These are phyloP conservation scores for Arachnomyces sp. DNA, from an alignment of 2,329 filamentous ascomycete genomes.

Conservation along the genomic window DNA sequence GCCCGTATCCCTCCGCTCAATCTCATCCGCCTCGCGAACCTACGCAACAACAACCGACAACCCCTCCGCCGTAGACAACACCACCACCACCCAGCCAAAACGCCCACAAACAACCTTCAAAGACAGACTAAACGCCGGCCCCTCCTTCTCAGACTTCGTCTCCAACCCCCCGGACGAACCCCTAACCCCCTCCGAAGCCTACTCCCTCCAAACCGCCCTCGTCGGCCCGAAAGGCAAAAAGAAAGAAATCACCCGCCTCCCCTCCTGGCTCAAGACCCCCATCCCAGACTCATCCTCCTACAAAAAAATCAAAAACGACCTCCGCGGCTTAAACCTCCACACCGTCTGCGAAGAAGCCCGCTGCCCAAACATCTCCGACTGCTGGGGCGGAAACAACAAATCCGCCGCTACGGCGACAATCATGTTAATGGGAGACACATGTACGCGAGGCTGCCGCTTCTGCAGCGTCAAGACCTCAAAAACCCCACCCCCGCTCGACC, in stretches of 20 bases:
- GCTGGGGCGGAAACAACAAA: conserved; percentile 89
- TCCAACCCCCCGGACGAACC: conserved; percentile 33
- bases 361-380: conserved; percentile 96
- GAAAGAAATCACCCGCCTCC: conserved; percentile 65
- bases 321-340: conserved; percentile 81
- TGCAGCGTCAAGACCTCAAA: conserved; percentile 91
- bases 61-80: conserved; percentile 38
- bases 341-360: conserved; percentile 97
- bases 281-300: conserved; percentile 76
- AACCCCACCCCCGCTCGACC: conserved; percentile 71
- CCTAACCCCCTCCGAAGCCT: conserved; percentile 44
- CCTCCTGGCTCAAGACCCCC: conserved; percentile 91
- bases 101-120: conserved; percentile 47
- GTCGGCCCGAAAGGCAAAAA: conserved; percentile 56
- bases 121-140: conserved; percentile 58
- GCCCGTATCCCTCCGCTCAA: neutral
- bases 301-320: conserved; percentile 89
- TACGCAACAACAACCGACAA: conserved; percentile 34
- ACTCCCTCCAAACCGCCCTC: conserved; percentile 54
- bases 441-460: conserved; percentile 91
- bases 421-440: conserved; percentile 99
- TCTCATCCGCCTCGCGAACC: conserved; percentile 15
- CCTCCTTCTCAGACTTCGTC: conserved; percentile 58
- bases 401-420: conserved; percentile 91
- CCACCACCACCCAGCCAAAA: conserved; percentile 49